A percentile compares a stretch with the other conserved stretches of the same genome.
These are phyloP conservation scores for Hawksworthiomyces lignivorus DNA, from an alignment of 2,329 filamentous ascomycete genomes.

Conservation along the genomic window DNA sequence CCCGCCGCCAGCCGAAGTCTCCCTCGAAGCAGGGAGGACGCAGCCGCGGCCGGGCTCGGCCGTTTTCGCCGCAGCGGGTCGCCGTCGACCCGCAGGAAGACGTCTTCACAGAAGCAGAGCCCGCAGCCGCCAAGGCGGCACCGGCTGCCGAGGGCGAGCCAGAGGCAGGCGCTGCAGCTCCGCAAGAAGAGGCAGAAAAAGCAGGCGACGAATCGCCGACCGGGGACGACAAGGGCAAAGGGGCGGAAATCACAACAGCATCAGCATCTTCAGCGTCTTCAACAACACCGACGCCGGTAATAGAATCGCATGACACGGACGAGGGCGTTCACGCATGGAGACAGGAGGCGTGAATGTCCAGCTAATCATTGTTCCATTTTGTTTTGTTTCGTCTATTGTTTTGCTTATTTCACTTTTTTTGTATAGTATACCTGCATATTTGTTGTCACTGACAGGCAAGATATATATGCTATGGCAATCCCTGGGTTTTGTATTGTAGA, in stretches of 20 bases:
- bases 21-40: slow-evolving; percentile 13
- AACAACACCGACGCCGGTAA: not conserved
- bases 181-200: not conserved
- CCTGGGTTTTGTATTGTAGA: too few relatives aligned
- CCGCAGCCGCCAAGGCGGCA: not conserved
- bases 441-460: too few relatives aligned
- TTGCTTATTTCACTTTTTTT: too few relatives aligned
- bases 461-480: too few relatives aligned
- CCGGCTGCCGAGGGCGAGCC: not conserved
- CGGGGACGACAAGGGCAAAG: slow-evolving; percentile 2
- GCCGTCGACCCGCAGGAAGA: slow-evolving; percentile 25
- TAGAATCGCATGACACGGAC: slow-evolving; percentile 1
- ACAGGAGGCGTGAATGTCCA: slow-evolving; percentile 1
- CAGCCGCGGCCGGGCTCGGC: slow-evolving; percentile 39
- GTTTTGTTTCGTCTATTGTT: too few relatives aligned
- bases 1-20: slow-evolving; percentile 42
- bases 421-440: too few relatives aligned
- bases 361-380: not conserved
- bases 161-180: not conserved
- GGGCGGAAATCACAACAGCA: not conserved
- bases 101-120: slow-evolving; percentile 10
- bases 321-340: slow-evolving; percentile 12
- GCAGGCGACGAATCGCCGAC: not conserved
- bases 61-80: slow-evolving; percentile 51
- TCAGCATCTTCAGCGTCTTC: slow-evolving; percentile 2